phyloP scores from a whole-genome alignment of 2,329 filamentous ascomycete genomes.

The Penicillium sp. region DNA sequence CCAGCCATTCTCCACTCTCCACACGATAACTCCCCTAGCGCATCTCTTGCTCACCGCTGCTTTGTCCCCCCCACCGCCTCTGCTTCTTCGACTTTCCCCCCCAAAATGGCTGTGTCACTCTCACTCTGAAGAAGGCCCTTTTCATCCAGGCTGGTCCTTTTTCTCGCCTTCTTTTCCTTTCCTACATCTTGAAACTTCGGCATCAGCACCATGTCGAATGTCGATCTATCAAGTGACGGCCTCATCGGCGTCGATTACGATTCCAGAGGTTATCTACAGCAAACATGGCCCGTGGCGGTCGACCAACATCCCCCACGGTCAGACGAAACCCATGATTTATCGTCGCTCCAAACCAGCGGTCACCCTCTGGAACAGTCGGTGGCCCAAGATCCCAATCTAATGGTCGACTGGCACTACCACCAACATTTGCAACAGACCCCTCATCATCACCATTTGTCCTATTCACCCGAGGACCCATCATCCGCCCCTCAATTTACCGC shows the following conservation, averaged over 20 bases:
- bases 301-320: constrained; percentile 41
- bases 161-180: constrained; percentile 28
- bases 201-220: constrained; percentile 44
- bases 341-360: constrained; percentile 46
- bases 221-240: constrained; percentile 47
- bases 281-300: constrained; percentile 46
- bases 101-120: constrained; percentile 24
- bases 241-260: constrained; percentile 51
- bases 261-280: constrained; percentile 47
- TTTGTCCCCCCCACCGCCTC: constrained; percentile 45
- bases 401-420: constrained; percentile 48
- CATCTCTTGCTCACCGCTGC: constrained; percentile 46
- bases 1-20: constrained; percentile 26
- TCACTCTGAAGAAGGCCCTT: constrained; percentile 27
- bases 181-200: constrained; percentile 33
- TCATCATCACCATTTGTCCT: constrained; percentile 40
- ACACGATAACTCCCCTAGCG: constrained; percentile 37
- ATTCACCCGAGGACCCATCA: constrained; percentile 54
- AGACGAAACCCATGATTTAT: constrained; percentile 42
- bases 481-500: constrained; percentile 56
- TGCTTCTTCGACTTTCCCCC: constrained; percentile 20
- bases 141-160: constrained; percentile 33
- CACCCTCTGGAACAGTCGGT: constrained; percentile 46
- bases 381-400: constrained; percentile 45
- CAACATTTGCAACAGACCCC: constrained; percentile 40